These are phyloP conservation scores for Ottelia alismoides DNA, from an alignment of 106 monocot genomes.

Conservation along the genomic window DNA sequence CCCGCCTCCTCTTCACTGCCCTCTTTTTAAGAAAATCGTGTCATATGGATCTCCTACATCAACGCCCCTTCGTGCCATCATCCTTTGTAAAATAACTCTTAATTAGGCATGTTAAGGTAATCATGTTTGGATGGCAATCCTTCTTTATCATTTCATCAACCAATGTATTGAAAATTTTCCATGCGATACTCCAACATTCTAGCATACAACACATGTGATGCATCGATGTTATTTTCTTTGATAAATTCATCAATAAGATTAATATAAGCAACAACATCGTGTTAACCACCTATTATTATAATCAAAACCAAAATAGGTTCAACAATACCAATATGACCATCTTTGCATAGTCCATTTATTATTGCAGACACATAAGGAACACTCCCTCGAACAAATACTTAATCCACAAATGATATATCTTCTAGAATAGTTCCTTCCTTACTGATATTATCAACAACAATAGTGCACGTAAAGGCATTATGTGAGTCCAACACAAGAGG, in stretches of 20 bases:
- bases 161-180: conserved; percentile 1
- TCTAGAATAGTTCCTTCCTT: not conserved
- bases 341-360: conserved; percentile 20
- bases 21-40: too few relatives aligned
- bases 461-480: conserved; percentile 16
- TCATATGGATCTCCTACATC: too few relatives aligned
- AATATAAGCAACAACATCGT: conserved; percentile 15
- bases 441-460: conserved; percentile 8
- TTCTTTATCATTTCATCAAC: conserved; percentile 12
- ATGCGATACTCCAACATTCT: conserved; percentile 15
- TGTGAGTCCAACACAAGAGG: too few relatives aligned
- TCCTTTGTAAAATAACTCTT: too few relatives aligned
- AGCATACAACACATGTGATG: conserved; percentile 9
- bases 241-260: conserved; percentile 15
- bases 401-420: conserved; percentile 10
- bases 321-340: not conserved
- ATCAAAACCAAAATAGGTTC: conserved; percentile 12
- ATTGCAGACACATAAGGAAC: conserved; percentile 6
- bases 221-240: conserved; percentile 13
- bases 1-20: too few relatives aligned
- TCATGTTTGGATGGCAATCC: conserved; percentile 11
- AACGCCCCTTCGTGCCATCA: too few relatives aligned
- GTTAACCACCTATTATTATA: conserved; percentile 8
- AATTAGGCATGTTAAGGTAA: conserved; percentile 23
- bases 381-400: conserved; percentile 1